These are phyloP conservation scores for Oxytropis ochrocephala DNA, from an alignment of 306 rosid genomes.

Conservation along the genomic window DNA sequence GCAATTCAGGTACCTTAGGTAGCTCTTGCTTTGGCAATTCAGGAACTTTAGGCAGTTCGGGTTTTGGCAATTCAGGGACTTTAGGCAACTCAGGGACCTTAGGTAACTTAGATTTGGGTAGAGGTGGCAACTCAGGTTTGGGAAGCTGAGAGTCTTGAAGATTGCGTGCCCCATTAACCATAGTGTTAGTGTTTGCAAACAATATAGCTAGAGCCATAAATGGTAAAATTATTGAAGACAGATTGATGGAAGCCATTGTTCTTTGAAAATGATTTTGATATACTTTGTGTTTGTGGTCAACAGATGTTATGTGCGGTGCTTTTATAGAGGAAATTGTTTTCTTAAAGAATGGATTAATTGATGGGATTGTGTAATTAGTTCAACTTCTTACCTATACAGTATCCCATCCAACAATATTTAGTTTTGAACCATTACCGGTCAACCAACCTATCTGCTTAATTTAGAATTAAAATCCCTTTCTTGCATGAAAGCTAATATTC, in stretches of 20 bases:
- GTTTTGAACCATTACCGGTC: not conserved
- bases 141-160: conserved; percentile 15
- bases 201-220: conserved; percentile 1
- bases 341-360: not conserved
- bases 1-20: not conserved
- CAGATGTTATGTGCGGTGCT: not conserved
- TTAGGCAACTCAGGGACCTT: not conserved
- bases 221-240: not conserved
- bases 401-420: not conserved
- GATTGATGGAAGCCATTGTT: conserved; percentile 10
- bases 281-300: not conserved
- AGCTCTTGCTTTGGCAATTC: not conserved
- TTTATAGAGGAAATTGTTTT: not conserved
- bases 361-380: not conserved
- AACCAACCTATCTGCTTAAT: not conserved
- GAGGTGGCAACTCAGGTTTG: not conserved
- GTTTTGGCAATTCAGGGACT: not conserved
- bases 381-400: not conserved
- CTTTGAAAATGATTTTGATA: not conserved
- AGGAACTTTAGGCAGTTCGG: not conserved
- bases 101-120: not conserved
- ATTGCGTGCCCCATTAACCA: conserved; percentile 24
- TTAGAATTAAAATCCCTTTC: not conserved
- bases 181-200: not conserved
- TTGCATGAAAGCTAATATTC: not conserved